Evolutionary conservation across 2,329 filamentous ascomycete species (phyloP), one percentile per base, ranked within the genome.

Genomic region (Trichoderma oligosporum): DNA sequence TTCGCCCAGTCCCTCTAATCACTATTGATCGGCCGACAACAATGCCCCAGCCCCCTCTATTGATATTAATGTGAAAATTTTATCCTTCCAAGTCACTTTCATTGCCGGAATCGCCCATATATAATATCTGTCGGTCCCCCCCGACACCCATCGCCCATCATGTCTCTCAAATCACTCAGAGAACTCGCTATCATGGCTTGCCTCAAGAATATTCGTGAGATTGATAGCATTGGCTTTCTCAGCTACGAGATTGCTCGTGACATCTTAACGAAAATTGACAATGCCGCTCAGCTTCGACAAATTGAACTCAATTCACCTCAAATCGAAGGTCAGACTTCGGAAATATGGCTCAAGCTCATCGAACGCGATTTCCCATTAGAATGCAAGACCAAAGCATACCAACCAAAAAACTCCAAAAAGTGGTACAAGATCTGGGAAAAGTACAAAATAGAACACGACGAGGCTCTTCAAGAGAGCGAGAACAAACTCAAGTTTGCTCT

Each of bases 261-360:
- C 1, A 82, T 97, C 38, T 82, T 97, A 29, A 67, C 82, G 51
- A 86, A 85, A 57, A 76, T 97, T 56, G 84, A 88, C 54, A 87
- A 81, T 61, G 85, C 91, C 1, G 74, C 81, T 42, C 91, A 96
- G 69, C 83, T 97, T 29, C 86, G 83, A 65, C 68, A 79, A 57
- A 80, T 97, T 58, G 92, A 97, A 73, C 61, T 80, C 49, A 84
- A 85, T 67, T 92, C 86, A 4, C 89, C 91, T 0, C 89, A 96
- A 62, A 80, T 97, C 51, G 78, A 82, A 60, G 83, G 84, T 35
- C 78, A 88, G 56, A 85, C 85, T 36, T 80, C 76, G 18, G 87
- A 91, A 64, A 76, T 93, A 60, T 97, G 93, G 93, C 73, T 84
- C 39, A 81, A 82, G 25, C 82, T 97, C 66, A 94, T 97, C 70